Conservation (phyloP, 2,329 filamentous ascomycete genomes). For the Penicillium sp. region DNA sequence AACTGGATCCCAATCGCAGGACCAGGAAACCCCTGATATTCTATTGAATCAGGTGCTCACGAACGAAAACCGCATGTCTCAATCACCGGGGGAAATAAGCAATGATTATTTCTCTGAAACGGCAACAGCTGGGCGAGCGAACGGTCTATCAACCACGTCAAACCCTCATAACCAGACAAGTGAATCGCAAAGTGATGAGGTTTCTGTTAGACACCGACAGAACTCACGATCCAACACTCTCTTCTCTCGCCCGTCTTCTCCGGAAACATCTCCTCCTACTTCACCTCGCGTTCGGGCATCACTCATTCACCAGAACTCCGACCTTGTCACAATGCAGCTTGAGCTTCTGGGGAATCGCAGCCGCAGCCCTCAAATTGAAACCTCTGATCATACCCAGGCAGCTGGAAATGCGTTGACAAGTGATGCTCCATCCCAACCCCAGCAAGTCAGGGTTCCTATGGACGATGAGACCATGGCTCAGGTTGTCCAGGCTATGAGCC, state of each 20-base stretch:
- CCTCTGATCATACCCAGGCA: conserved; percentile 10
- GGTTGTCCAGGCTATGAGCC: conserved; percentile 34
- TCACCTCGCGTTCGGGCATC: conserved; percentile 46
- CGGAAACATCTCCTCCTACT: conserved; percentile 42
- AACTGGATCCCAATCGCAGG: conserved; percentile 11
- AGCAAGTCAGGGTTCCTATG: conserved; percentile 15
- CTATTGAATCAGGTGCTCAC: conserved; percentile 22
- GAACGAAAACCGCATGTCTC: conserved; percentile 40
- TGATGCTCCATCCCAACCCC: conserved; percentile 12
- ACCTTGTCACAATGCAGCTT: conserved; percentile 48
- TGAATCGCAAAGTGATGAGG: conserved; percentile 11
- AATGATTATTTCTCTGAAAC: conserved; percentile 34
- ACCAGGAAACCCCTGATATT: conserved; percentile 5
- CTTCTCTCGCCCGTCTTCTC: conserved; percentile 42
- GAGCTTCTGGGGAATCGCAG: conserved; percentile 40
- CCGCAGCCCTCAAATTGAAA: conserved; percentile 22
- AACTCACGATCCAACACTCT: conserved; percentile 43
- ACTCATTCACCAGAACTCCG: conserved; percentile 45
- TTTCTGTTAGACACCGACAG: conserved; percentile 19
- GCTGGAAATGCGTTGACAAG: conserved; percentile 11
- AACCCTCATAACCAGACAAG: conserved; percentile 15
- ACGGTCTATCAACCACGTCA: conserved; percentile 16
- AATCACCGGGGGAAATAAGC: conserved; percentile 42
- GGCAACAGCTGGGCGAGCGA: conserved; percentile 25
- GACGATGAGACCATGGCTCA: conserved; percentile 36